Percentiles rank a stretch among this genome's conserved stretches.
Conservation (phyloP, 768 basidiomycete genomes). For the Russula foetens region DNA sequence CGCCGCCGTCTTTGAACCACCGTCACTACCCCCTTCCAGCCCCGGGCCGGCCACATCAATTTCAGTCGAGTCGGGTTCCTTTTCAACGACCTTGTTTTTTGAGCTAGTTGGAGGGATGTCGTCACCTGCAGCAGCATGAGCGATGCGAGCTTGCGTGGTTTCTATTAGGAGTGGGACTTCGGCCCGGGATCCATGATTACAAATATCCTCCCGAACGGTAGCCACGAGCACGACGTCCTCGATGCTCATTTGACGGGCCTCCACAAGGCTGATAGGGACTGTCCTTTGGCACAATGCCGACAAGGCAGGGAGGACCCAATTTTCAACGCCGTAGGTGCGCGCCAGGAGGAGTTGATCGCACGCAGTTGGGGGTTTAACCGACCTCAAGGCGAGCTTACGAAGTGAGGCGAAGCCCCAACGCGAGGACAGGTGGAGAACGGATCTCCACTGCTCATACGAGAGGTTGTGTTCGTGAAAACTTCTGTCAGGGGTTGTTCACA, state of each 20-base stretch:
- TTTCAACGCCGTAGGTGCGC: slow-evolving; percentile 11
- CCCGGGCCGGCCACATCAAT: background rate
- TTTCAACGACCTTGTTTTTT: background rate
- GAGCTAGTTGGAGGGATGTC: background rate
- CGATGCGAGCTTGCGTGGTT: background rate
- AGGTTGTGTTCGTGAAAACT: slow-evolving; percentile 11
- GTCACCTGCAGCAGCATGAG: background rate
- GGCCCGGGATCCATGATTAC: background rate
- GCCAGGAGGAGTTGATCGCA: slow-evolving; percentile 15
- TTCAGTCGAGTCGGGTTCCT: background rate
- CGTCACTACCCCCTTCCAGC: background rate
- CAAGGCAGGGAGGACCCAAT: slow-evolving; percentile 15
- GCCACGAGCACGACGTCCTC: slow-evolving; percentile 15
- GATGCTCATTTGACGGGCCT: slow-evolving; percentile 6
- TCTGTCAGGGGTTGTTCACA: background rate
- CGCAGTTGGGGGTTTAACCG: slow-evolving; percentile 8
- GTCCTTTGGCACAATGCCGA: slow-evolving; percentile 9
- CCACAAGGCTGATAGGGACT: slow-evolving; percentile 3
- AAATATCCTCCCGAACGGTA: slow-evolving; percentile 16
- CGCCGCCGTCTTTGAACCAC: background rate
- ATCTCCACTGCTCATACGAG: slow-evolving; percentile 24
- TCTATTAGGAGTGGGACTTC: slow-evolving; percentile 8
- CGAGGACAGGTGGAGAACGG: slow-evolving; percentile 24
- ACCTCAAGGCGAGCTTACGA: slow-evolving; percentile 20
- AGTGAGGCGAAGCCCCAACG: slow-evolving; percentile 27